Evolutionary conservation across 352 stramenopile genomes (phyloP), one percentile per base, ranked within the genome.

Genomic region (Phytophthora ohioensis): DNA sequence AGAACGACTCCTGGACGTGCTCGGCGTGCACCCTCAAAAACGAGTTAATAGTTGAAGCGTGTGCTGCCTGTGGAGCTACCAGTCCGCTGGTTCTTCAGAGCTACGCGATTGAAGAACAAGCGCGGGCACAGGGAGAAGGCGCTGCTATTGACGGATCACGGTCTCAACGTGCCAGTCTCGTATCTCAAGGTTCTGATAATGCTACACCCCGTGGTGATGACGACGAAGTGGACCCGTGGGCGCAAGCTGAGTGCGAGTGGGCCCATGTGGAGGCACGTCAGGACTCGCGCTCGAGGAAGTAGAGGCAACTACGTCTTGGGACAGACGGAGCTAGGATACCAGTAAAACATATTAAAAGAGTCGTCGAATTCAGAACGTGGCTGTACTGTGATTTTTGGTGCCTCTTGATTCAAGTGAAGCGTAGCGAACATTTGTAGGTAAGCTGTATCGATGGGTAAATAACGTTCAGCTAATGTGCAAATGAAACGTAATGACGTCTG

Each of bases 221-320:
- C 8, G 73, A 73, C 5, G 79, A 83, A 34, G 49, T 79, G 13
- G 83, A 93, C 43, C 85, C 83, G 32, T 93, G 85, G 85, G 67
- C 73, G 0, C 76, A 90, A 73, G 85, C 85, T 7, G 85, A 93
- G 60, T 78, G 80, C 36, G 85, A 93, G 51, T 93, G 85, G 85
- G 85, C 85, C 1, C 55, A 81, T 43, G 72, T 93, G 3, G 85
- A 93, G 60, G 80, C 83, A 10, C 71, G 74, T 32, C 84, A 91
- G 61, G 80, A 91, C 36, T 43, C 63, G 4, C 56, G 45, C 3
- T 64, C 69, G 41, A 66, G 47, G 21, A 73, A 67, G 55, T 77
- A 77, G 21, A 30, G 10, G 32, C 3, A 27, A 35, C 17, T 31
- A 21, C 17, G 9, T 43, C 7, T 43, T 43, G 38, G 9, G 21